Base-by-base conservation (phyloP, 2,329 filamentous ascomycete species). In the Teratosphaeria destructans region DNA sequence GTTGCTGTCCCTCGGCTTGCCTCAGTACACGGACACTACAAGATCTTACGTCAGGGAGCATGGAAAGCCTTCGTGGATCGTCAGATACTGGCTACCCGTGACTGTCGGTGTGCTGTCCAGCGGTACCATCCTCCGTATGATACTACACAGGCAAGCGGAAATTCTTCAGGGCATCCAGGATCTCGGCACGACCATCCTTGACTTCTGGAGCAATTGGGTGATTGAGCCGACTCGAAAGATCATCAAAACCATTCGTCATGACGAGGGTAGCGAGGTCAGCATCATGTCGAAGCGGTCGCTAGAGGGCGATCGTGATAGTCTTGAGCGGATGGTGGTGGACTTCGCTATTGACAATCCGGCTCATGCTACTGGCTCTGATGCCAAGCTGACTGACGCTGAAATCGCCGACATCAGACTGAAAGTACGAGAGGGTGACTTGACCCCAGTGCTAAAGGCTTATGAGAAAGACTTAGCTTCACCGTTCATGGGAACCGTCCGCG, bases 171-270 rank as follows among this genome's bases (percentile, higher is more conserved):
- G 92, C 91, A 79, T 95, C 53, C 79, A 82, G 39, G 88, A 94
- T 64, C 76, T 96, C 29, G 93, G 90, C 7, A 77, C 79, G 1
- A 99, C 94, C 0, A 77, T 86, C 0, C 82, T 89, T 58, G 93
- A 95, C 73, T 99, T 99, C 71, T 96, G 92, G 89, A 80, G 86
- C 61, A 99, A 99, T 72, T 99, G 94, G 94, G 88, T 99, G 3
- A 78, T 99, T 11, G 88, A 95, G 64, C 94, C 94, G 0, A 80
- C 85, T 0, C 85, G 85, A 67, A 93, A 90, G 71, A 81, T 99
- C 19, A 83, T 99, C 60, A 86, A 87, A 55, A 99, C 94, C 0
- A 97, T 99, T 65, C 86, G 93, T 5, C 94, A 97, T 72, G 90
- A 97, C 68, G 85, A 89, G 67, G 88, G 86, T 65, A 96, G 90